Evolutionary conservation across 2,329 filamentous ascomycete species (phyloP).

Genomic region (Alternaria solani): DNA sequence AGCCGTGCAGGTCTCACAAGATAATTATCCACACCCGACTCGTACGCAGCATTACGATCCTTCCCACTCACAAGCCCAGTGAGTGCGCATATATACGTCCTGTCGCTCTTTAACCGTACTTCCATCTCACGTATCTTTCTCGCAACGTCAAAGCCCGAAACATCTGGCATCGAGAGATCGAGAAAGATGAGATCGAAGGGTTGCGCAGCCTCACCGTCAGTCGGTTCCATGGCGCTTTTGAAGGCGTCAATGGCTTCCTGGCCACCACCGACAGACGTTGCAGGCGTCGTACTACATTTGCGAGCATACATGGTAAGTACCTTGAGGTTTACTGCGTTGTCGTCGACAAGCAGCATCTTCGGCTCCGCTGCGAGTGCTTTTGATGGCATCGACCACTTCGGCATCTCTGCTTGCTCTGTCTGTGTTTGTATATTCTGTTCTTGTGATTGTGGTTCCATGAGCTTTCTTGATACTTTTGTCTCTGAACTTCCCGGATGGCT

Average conservation of each 20-base stretch:
- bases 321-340: constrained; percentile 15
- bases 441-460: not conserved
- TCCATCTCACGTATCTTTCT: constrained; percentile 16
- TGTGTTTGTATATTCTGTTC: not conserved
- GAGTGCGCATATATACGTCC: constrained; percentile 15
- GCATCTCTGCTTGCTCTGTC: not conserved
- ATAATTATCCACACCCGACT: constrained; percentile 14
- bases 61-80: constrained; percentile 14
- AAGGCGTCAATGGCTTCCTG: constrained; percentile 15
- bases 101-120: not conserved
- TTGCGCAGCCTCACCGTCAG: not conserved
- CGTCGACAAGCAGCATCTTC: constrained; percentile 15
- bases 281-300: constrained; percentile 8
- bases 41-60: constrained; percentile 16
- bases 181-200: constrained; percentile 15
- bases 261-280: constrained; percentile 10
- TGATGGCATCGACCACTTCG: not conserved
- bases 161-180: constrained; percentile 13
- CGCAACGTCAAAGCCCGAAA: constrained; percentile 14
- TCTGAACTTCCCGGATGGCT: not conserved
- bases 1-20: constrained; percentile 9
- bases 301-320: constrained; percentile 13
- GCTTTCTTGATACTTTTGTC: no score
- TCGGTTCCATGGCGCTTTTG: not conserved
- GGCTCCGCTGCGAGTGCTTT: not conserved